A percentile compares a stretch with the other conserved stretches of the same genome.
phyloP scores from a whole-genome alignment of 108 stramenopile genomes.

The Cyclotella baltica region DNA sequence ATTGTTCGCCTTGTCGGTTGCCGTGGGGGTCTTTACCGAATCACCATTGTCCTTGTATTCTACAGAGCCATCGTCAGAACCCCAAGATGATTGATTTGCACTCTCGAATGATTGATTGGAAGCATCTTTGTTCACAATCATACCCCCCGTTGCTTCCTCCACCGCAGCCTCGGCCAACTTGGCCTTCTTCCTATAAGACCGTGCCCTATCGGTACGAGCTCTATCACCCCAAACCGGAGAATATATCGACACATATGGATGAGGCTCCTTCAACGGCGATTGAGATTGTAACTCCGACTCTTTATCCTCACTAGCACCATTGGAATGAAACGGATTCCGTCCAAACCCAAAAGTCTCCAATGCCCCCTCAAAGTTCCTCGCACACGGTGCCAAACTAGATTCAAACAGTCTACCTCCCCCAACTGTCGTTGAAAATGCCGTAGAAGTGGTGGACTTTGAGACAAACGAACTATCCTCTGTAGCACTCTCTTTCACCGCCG shows the following conservation, averaged over 20 bases:
- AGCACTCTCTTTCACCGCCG: constrained; percentile 5
- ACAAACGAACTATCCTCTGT: constrained; percentile 20
- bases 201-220: constrained; percentile 42
- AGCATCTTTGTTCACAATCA: background rate
- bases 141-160: constrained; percentile 18
- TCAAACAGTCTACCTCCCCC: constrained; percentile 35
- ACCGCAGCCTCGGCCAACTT: constrained; percentile 1
- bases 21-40: background rate
- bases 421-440: constrained; percentile 17
- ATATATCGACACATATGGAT: constrained; percentile 62
- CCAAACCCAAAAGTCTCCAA: constrained; percentile 82
- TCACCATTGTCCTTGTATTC: background rate
- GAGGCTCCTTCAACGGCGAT: constrained; percentile 16
- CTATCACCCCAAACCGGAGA: constrained; percentile 69
- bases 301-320: constrained; percentile 22
- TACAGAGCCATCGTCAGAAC: constrained; percentile 7
- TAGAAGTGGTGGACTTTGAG: constrained; percentile 29
- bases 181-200: constrained; percentile 39
- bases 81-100: background rate
- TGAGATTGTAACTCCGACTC: background rate
- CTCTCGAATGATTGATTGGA: background rate
- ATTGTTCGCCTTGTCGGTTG: constrained; percentile 6
- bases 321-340: constrained; percentile 50
- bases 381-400: constrained; percentile 38
- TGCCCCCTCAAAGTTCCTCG: constrained; percentile 77